These are phyloP conservation scores for Colletotrichum orchidophilum DNA, from an alignment of 2,329 filamentous ascomycete genomes.

Conservation along the genomic window DNA sequence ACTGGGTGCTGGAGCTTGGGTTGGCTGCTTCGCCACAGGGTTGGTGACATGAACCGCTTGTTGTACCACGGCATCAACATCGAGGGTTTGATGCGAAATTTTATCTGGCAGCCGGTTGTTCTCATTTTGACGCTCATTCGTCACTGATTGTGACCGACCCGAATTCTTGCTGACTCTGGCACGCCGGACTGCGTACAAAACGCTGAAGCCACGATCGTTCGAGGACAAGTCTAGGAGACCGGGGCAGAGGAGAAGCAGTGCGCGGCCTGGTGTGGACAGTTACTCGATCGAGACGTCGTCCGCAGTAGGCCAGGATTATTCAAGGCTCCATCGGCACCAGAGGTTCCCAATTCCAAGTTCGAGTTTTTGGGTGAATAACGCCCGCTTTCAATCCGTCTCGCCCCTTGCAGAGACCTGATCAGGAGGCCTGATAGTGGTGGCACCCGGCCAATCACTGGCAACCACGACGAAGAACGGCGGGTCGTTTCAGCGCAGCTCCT, in stretches of 20 bases:
- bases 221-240: neutral
- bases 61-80: neutral
- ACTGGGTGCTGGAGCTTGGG: neutral
- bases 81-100: neutral
- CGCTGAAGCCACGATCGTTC: neutral
- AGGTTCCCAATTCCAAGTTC: neutral
- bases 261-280: neutral
- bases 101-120: neutral
- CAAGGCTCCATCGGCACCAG: conserved; percentile 4
- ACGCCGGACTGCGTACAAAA: neutral
- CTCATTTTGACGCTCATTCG: conserved; percentile 1
- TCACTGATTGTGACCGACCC: conserved; percentile 8
- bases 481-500: conserved; percentile 29
- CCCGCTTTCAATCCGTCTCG: neutral
- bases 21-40: neutral
- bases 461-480: conserved; percentile 26
- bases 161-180: neutral
- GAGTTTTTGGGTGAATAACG: neutral
- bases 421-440: conserved; percentile 3
- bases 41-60: conserved; percentile 4
- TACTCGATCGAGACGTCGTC: conserved; percentile 13
- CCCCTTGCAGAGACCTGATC: conserved; percentile 28
- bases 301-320: conserved; percentile 6
- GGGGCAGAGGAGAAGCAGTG: neutral
- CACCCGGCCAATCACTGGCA: conserved; percentile 16